phyloP scores from a whole-genome alignment of 768 basidiomycete species.

The Boletus insuetus region DNA sequence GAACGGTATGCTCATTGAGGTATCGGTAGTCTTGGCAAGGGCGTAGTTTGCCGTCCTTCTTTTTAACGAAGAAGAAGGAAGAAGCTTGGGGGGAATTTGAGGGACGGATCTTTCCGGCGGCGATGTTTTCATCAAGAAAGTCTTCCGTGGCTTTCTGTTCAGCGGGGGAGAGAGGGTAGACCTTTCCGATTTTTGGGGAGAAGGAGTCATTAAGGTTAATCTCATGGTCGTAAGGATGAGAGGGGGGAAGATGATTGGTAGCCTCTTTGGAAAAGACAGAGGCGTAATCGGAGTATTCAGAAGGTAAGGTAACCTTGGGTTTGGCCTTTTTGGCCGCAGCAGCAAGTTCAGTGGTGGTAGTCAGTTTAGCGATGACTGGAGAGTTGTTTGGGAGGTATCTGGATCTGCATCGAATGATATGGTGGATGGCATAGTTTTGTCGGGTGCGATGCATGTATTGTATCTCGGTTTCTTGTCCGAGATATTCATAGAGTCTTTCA shows the following conservation, averaged over 20 bases:
- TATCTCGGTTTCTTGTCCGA: too few species aligned
- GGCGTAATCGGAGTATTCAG: neutral
- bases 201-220: neutral
- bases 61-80: too few species aligned
- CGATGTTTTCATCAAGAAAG: neutral
- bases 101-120: too few species aligned
- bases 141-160: neutral
- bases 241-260: neutral
- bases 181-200: neutral
- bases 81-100: neutral
- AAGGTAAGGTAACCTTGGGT: neutral
- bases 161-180: neutral
- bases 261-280: neutral
- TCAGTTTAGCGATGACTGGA: neutral
- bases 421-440: too few species aligned
- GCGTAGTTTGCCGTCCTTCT: too few species aligned
- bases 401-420: too few species aligned
- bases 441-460: too few species aligned
- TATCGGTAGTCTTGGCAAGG: too few species aligned
- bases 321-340: neutral
- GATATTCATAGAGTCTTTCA: too few species aligned
- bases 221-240: neutral
- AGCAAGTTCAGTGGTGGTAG: neutral
- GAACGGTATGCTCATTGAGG: too few species aligned
- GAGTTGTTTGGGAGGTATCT: too few species aligned